Percentiles rank a stretch among this genome's conserved stretches.
phyloP scores from a whole-genome alignment of 83 land plant species.

The Picea abies region DNA sequence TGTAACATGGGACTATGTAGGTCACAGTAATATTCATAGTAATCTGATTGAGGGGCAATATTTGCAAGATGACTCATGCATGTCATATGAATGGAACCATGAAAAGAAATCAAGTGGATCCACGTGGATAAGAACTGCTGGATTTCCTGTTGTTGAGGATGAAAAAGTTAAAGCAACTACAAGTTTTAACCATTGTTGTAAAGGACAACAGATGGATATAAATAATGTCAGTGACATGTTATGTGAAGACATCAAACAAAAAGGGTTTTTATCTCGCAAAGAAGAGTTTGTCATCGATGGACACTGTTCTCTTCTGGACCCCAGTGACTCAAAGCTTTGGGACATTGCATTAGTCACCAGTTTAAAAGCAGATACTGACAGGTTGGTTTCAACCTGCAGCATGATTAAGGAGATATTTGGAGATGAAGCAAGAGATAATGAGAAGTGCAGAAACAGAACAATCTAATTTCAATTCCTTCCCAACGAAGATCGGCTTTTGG shows the following conservation, averaged over 20 bases:
- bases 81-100: conserved; percentile 12
- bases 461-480: not conserved
- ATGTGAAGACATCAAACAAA: not conserved
- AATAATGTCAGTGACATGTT: not conserved
- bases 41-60: not conserved
- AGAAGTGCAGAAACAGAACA: not conserved
- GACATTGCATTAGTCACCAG: conserved; percentile 27
- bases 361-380: conserved; percentile 29
- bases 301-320: conserved; percentile 12
- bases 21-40: not conserved
- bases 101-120: not conserved
- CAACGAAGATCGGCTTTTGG: not conserved
- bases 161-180: not conserved
- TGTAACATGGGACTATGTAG: not conserved
- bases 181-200: conserved; percentile 2
- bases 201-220: conserved; percentile 1
- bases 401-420: conserved; percentile 72
- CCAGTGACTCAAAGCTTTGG: conserved; percentile 46
- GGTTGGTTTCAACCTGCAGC: conserved; percentile 46
- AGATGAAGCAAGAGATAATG: conserved; percentile 31
- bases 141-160: not conserved
- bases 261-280: conserved; percentile 1
- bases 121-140: conserved; percentile 1
- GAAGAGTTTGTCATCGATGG: conserved; percentile 11
- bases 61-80: not conserved